Evolutionary conservation across 495 filamentous ascomycete genomes (phyloP).

Genomic region (Podospora pseudopauciseta): DNA sequence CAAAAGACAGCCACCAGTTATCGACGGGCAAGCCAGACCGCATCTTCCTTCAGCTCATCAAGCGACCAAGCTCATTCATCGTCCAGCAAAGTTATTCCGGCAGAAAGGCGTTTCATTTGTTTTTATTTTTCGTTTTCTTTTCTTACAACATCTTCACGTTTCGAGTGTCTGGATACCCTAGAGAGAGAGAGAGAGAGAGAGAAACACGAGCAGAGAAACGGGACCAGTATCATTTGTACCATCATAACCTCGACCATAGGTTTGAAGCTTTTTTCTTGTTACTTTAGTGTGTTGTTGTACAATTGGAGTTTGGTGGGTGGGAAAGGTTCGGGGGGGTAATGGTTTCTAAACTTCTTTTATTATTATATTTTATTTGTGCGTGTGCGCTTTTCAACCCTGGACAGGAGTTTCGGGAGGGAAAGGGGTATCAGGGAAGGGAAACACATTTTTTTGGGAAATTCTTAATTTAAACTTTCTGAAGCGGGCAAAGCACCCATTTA

Average conservation of each 20-base stretch:
- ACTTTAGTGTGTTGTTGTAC: neutral
- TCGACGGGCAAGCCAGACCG: neutral
- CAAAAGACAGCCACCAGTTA: neutral
- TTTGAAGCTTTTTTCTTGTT: neutral
- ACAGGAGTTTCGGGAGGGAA: neutral
- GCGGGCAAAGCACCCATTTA: neutral
- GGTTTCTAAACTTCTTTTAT: neutral
- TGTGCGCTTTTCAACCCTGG: neutral
- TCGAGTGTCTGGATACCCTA: neutral
- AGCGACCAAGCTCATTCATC: neutral
- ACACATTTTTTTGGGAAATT: neutral
- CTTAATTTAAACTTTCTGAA: neutral
- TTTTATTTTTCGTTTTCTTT: neutral
- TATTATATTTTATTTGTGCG: neutral
- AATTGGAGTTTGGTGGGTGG: slow-evolving; percentile 3
- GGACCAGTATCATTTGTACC: neutral
- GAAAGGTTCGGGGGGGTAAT: slow-evolving; percentile 1
- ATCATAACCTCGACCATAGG: neutral
- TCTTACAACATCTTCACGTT: neutral
- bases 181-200: neutral
- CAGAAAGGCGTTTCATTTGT: slow-evolving; percentile 1
- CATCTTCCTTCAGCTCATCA: neutral
- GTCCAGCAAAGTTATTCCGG: neutral
- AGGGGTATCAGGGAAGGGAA: neutral
- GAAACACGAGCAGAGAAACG: neutral